Evolutionary conservation across 176 grass and related monocot species (phyloP).

Genomic region (Tuctoria greenei): DNA sequence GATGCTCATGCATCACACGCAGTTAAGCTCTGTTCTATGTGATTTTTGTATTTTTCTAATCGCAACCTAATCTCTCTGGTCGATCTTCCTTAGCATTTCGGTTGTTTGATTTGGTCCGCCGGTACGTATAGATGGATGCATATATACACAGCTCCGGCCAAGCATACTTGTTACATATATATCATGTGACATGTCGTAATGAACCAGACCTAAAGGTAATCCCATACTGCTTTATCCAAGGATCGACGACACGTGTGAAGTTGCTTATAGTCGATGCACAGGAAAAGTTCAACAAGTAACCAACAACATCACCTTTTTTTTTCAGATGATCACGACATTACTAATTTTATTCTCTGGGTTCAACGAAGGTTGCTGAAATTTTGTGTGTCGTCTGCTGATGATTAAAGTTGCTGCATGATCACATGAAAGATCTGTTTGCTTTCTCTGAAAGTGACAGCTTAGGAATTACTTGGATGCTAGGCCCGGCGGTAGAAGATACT

Average conservation of each 20-base stretch:
- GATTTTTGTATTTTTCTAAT: constrained; percentile 25
- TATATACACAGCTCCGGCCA: constrained; percentile 3
- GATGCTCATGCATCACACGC: constrained; percentile 32
- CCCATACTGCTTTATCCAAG: not conserved
- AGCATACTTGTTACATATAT: constrained; percentile 20
- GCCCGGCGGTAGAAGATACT: too few relatives aligned
- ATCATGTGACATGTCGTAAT: not conserved
- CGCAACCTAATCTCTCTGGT: constrained; percentile 31
- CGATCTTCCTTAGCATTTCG: constrained; percentile 23
- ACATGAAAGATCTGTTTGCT: not conserved
- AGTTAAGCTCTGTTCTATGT: constrained; percentile 39
- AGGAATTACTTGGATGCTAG: too few relatives aligned
- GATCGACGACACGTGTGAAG: constrained; percentile 32
- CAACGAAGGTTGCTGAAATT: constrained; percentile 15
- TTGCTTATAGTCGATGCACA: not conserved
- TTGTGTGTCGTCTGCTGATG: not conserved
- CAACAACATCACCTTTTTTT: constrained; percentile 49
- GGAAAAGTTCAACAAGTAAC: constrained; percentile 44
- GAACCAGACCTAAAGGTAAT: constrained; percentile 13
- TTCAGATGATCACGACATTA: constrained; percentile 33
- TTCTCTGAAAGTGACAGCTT: too few relatives aligned
- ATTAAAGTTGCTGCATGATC: constrained; percentile 17
- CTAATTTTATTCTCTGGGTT: constrained; percentile 33
- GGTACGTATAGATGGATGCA: not conserved
- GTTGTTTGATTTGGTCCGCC: constrained; percentile 12